Evolutionary conservation across 352 stramenopile species (phyloP).

Genomic region (Globisporangium megalacanthum): DNA sequence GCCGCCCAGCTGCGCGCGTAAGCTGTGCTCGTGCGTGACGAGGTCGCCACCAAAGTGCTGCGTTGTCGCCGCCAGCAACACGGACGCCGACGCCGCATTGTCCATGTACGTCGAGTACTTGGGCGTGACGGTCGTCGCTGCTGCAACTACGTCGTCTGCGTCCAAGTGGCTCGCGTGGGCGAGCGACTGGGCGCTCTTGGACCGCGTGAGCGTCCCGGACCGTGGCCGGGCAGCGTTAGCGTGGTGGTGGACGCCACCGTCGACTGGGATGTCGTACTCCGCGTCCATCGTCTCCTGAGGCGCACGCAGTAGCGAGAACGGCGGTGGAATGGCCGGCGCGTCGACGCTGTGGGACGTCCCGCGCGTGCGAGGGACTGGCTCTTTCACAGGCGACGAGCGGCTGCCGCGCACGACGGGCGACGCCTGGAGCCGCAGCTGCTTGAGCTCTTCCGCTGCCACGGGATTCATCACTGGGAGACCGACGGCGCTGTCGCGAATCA

Average conservation of each 20-base stretch:
- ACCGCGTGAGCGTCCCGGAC: slow-evolving; percentile 56
- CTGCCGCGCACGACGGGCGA: slow-evolving; percentile 27
- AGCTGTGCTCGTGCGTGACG: slow-evolving; percentile 74
- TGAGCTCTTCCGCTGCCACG: slow-evolving; percentile 48
- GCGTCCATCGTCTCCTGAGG: slow-evolving; percentile 57
- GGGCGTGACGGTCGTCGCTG: slow-evolving; percentile 18
- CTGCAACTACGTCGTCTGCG: background rate
- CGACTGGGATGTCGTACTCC: slow-evolving; percentile 65
- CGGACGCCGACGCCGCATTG: slow-evolving; percentile 57
- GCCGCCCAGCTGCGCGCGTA: slow-evolving; percentile 57
- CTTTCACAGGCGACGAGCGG: slow-evolving; percentile 21
- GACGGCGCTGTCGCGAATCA: slow-evolving; percentile 49
- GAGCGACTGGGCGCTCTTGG: slow-evolving; percentile 69
- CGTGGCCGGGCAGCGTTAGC: slow-evolving; percentile 26
- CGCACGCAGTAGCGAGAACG: slow-evolving; percentile 26
- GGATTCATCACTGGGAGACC: slow-evolving; percentile 74
- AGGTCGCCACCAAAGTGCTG: slow-evolving; percentile 84
- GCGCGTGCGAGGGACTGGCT: background rate
- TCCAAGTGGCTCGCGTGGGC: slow-evolving; percentile 4
- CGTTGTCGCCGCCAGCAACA: slow-evolving; percentile 72
- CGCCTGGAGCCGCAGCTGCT: slow-evolving; percentile 52
- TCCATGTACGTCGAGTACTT: slow-evolving; percentile 76
- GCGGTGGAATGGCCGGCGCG: slow-evolving; percentile 6
- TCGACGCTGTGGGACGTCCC: slow-evolving; percentile 8
- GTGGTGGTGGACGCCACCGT: slow-evolving; percentile 12